phyloP scores from a whole-genome alignment of 2,329 filamentous ascomycete species.

The Curvularia eragrostidis region DNA sequence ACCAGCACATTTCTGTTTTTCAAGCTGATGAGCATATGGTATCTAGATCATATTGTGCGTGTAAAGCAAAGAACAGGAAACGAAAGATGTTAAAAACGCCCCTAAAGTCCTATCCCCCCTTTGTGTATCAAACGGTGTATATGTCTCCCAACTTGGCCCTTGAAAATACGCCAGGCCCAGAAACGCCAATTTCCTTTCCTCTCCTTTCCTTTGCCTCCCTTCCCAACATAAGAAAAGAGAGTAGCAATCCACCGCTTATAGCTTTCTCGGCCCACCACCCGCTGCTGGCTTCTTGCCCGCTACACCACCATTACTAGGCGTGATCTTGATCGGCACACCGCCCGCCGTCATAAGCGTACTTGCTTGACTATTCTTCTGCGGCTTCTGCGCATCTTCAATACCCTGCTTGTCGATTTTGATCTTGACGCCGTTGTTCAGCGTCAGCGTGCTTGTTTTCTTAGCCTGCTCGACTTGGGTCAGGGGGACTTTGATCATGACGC shows the following conservation, averaged over 20 bases:
- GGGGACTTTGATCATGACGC: conserved; percentile 45
- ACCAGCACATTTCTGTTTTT: background rate
- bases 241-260: too few relatives aligned
- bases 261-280: conserved; percentile 10
- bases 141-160: background rate
- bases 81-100: background rate
- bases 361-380: conserved; percentile 37
- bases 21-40: background rate
- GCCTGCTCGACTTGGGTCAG: conserved; percentile 39
- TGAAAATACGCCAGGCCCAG: background rate
- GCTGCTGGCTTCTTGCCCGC: conserved; percentile 15
- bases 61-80: background rate
- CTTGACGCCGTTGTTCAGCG: conserved; percentile 38
- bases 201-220: too few relatives aligned
- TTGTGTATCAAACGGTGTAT: background rate
- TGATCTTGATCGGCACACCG: conserved; percentile 45
- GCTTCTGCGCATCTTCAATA: conserved; percentile 42
- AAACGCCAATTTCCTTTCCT: too few relatives aligned
- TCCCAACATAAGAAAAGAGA: too few relatives aligned
- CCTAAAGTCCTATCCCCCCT: background rate
- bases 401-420: conserved; percentile 44
- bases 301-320: conserved; percentile 27
- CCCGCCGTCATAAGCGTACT: conserved; percentile 36
- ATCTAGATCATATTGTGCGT: background rate
- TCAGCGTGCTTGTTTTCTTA: conserved; percentile 41